Percentiles rank a stretch among this genome's conserved stretches.
Evolutionary conservation across 2,329 filamentous ascomycete species (phyloP).

Genomic region (Phoma sp.): DNA sequence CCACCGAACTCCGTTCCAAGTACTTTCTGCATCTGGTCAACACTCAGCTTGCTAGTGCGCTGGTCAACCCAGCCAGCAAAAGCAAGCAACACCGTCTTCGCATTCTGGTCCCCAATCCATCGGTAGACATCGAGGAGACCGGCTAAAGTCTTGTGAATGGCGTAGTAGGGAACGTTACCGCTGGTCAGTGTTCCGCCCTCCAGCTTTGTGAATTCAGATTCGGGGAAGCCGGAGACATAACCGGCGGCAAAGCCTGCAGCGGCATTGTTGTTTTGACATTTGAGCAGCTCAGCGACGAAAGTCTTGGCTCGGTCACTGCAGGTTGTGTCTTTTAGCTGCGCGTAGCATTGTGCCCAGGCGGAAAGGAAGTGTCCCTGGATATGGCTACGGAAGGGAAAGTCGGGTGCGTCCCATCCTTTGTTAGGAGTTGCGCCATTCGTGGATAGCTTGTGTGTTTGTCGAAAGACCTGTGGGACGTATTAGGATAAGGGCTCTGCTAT

Average conservation of each 20-base stretch:
- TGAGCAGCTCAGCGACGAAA: neutral
- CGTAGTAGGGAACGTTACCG: neutral
- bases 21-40: neutral
- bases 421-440: conserved; percentile 1
- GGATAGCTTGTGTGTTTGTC: conserved; percentile 1
- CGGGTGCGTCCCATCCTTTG: neutral
- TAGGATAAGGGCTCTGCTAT: neutral
- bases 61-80: conserved; percentile 2
- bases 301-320: neutral
- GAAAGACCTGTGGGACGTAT: neutral
- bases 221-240: neutral
- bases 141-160: neutral
- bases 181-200: neutral
- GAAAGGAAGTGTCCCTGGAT: neutral
- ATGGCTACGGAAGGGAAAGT: neutral
- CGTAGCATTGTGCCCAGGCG: conserved; percentile 1
- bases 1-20: neutral
- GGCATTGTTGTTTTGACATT: conserved; percentile 4
- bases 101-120: neutral
- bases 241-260: conserved; percentile 1
- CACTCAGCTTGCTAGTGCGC: neutral
- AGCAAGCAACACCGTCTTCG: neutral
- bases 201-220: neutral
- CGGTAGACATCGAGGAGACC: conserved; percentile 1
- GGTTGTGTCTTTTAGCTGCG: neutral